Evolutionary conservation across 192 early-diverging fungal genomes (phyloP), one percentile per base, ranked within the genome.

Genomic region (Mortierella alpina): DNA sequence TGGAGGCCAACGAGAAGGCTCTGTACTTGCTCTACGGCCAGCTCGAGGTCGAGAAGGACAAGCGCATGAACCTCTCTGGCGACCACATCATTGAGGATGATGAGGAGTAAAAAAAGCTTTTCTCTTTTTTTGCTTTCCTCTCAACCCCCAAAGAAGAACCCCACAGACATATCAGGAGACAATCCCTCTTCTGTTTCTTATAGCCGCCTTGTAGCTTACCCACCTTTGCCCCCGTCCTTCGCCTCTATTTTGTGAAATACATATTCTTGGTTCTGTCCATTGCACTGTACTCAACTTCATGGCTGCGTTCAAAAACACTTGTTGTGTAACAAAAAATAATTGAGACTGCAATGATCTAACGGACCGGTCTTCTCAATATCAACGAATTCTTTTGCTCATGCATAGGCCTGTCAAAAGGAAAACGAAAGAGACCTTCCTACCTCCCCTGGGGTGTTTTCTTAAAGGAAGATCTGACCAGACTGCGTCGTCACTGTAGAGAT

Each of bases 1-100:
- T 93, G 39, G 96, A 96, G 73, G 88, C 90, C 53, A 96, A 95
- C 84, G 94, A 97, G 82, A 93, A 91, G 82, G 97, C 97, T 18
- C 85, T 99, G 45, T 94, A 94, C 72, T 84, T 99, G 74, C 89
- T 99, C 59, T 96, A 97, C 78, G 90, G 90, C 40, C 91, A 95
- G 77, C 84, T 99, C 49, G 97, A 99, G 83, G 87, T 83, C 68
- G 96, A 99, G 88, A 93, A 92, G 76, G 91, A 94, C 75, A 90
- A 91, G 77, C 93, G 93, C 69, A 75, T 94, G 51, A 86, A 83
- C 63, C 49, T 72, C 18, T 67, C 75, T 56, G 77, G 70, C 49
- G 77, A 80, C 40, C 76, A 72, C 40, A 72, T 80, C 42, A 58
- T 52, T 15, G 77, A 80, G 55, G 74, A 76, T 51, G 77, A 80